Evolutionary conservation across 2,329 filamentous ascomycete species (phyloP), one percentile per base, ranked within the genome.

Genomic region (Chalaropsis ovoidea): DNA sequence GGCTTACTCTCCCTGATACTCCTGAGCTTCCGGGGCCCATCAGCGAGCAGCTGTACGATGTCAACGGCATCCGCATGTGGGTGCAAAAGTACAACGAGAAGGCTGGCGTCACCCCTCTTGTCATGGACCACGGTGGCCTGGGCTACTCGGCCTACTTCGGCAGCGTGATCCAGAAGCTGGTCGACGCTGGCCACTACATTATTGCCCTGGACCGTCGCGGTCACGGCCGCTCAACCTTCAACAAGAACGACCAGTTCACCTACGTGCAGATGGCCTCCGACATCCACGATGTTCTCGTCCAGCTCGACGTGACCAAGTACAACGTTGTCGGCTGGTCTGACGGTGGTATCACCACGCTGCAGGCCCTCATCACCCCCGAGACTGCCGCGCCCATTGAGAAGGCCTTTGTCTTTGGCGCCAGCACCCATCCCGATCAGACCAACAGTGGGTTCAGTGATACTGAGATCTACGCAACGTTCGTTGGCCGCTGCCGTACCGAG

Each of bases 291-390:
- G 71, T 75, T 52, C 72, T 77, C 3, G 69, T 71, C 5, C 47
- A 69, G 0, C 69, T 71, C 4, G 72, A 73, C 0, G 70, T 77
- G 1, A 64, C 58, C 3, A 65, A 70, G 64, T 74, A 75, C 68
- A 71, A 73, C 65, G 72, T 75, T 31, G 74, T 77, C 3, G 76
- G 76, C 31, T 78, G 76, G 76, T 76, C 74, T 8, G 76, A 78
- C 64, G 76, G 76, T 49, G 76, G 72, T 43, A 73, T 73, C 22
- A 75, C 75, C 5, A 75, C 75, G 1, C 72, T 77, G 3, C 70
- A 74, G 2, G 73, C 72, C 6, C 73, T 77, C 27, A 69, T 75
- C 47, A 71, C 76, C 71, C 63, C 71, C 0, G 69, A 67, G 13
- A 72, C 72, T 49, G 69, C 71, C 1, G 67, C 70, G 0, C 69